Base-by-base conservation (phyloP, 495 filamentous ascomycete species). In the Ascobolus immersus region DNA sequence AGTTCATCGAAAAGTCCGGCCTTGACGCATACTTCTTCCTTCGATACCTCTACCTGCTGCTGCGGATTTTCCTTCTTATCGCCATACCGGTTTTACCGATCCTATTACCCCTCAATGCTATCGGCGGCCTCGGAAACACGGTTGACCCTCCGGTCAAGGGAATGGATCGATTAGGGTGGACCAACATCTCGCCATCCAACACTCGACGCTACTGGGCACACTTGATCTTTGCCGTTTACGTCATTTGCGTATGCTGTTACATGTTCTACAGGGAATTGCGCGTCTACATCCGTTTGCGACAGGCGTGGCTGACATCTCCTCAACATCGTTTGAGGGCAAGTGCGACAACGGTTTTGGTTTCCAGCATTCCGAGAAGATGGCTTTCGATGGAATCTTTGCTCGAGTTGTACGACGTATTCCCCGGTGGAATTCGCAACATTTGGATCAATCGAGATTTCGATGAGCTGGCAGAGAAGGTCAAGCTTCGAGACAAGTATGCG, bases 1-100 rank as follows among this genome's bases (percentile, higher is more conserved):
- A 91, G 41, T 73, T 93, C 48, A 86, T 93, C 39, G 71, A 77
- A 24, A 92, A 91, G 53, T 91, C 79, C 51, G 86, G 86, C 4
- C 64, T 96, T 24, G 86, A 96, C 53, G 84, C 89, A 44, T 96
- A 93, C 58, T 90, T 96, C 54, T 96, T 94, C 55, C 62, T 96
- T 1, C 77, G 89, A 34, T 96, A 90, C 50, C 62, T 96, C 11
- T 77, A 84, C 35, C 86, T 90, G 51, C 66, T 96, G 2, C 64
- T 96, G 23, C 74, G 89, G 47, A 84, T 93, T 39, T 94, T 94
- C 45, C 50, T 86, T 13, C 76, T 81, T 5, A 59, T 90, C 35
- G 76, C 73, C 15, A 29, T 73, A 13, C 48, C 91, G 19, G 69
- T 93, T 18, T 57, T 94, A 17, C 89, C 86, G 0, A 69, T 92